Evolutionary conservation across 306 rosid genomes (phyloP).

Genomic region (Rosa persica): DNA sequence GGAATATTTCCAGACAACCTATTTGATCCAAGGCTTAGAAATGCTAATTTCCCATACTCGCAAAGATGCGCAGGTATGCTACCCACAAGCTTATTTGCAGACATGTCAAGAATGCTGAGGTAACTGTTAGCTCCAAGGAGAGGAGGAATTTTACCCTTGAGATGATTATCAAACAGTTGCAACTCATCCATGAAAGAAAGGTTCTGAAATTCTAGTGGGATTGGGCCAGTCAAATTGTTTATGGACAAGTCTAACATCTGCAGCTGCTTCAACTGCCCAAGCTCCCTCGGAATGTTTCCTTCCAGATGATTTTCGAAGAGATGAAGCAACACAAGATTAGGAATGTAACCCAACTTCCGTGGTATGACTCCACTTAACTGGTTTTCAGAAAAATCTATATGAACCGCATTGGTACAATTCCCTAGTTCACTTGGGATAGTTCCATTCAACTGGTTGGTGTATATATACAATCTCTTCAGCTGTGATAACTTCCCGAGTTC

Average conservation of each 20-base stretch:
- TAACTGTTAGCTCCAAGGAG: slow-evolving; percentile 50
- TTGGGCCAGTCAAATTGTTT: slow-evolving; percentile 63
- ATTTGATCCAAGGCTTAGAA: slow-evolving; percentile 77
- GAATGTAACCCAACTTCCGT: slow-evolving; percentile 50
- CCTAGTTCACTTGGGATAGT: slow-evolving; percentile 64
- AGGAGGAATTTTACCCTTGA: slow-evolving; percentile 72
- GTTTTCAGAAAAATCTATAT: slow-evolving; percentile 75
- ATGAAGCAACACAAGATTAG: slow-evolving; percentile 61
- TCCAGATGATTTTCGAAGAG: slow-evolving; percentile 64
- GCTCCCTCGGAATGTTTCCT: slow-evolving; percentile 61
- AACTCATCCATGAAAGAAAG: slow-evolving; percentile 57
- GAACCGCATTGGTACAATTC: slow-evolving; percentile 60
- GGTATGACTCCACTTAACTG: slow-evolving; percentile 60
- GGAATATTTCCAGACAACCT: slow-evolving; percentile 67
- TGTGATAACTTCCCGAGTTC: slow-evolving; percentile 55
- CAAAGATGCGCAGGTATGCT: slow-evolving; percentile 65
- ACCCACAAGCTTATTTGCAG: slow-evolving; percentile 61
- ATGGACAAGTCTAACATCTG: slow-evolving; percentile 53
- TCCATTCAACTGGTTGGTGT: slow-evolving; percentile 71
- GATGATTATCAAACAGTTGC: slow-evolving; percentile 71
- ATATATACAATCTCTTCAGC: slow-evolving; percentile 56
- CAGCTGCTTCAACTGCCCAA: slow-evolving; percentile 53
- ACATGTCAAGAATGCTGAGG: slow-evolving; percentile 64
- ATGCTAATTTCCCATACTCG: slow-evolving; percentile 46
- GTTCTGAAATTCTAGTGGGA: slow-evolving; percentile 64